Base-by-base conservation (phyloP, 257 asterid genomes). In the Rhazya stricta region DNA sequence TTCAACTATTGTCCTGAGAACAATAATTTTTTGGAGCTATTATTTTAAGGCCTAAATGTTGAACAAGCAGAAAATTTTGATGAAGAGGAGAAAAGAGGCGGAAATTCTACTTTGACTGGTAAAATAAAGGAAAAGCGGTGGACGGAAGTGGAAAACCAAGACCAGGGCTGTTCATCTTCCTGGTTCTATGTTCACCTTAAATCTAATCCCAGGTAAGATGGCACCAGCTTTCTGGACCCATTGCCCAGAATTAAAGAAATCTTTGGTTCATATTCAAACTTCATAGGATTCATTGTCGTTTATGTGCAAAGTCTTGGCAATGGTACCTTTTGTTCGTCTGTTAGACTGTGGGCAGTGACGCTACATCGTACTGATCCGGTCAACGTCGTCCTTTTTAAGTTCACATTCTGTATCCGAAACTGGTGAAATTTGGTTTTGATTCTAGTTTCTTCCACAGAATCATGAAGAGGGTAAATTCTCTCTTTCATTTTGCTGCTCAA, bases 361-460 rank as follows among this genome's bases (percentile, higher is more conserved):
- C 48, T 9, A 7, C 48, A 43, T 43, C 5, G 2, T 23, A 1
- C 56, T 23, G 16, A 32, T n/a, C 6, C 10, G 43, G 16, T 13
- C 34, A 41, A 23, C 6, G 25, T 23, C 30, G 3, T 3, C 58
- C 21, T 71, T 71, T n/a, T 32, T 19, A 32, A 71, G 30, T 5
- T 15, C 19, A 29, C 36, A 36, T 30, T 21, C 1, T 10, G 7
- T 8, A 36, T 37, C 5, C 23, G 43, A 30, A 41, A 76, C 34
- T 78, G 82, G 8, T 68, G 42, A 71, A 46, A 70, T 15, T n/a
- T n/a, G n/a, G n/a, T n/a, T 32, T 50, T 71, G 43, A 27, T 48
- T 29, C 45, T 18, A 50, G 45, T 46, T 30, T 71, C 34, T 36
- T 53, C 3, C 30, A 34, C 61, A 36, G 11, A 76, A 39, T 3